phyloP scores from a whole-genome alignment of 805 yeast genomes.

The Zygoascus flipseniorum region DNA sequence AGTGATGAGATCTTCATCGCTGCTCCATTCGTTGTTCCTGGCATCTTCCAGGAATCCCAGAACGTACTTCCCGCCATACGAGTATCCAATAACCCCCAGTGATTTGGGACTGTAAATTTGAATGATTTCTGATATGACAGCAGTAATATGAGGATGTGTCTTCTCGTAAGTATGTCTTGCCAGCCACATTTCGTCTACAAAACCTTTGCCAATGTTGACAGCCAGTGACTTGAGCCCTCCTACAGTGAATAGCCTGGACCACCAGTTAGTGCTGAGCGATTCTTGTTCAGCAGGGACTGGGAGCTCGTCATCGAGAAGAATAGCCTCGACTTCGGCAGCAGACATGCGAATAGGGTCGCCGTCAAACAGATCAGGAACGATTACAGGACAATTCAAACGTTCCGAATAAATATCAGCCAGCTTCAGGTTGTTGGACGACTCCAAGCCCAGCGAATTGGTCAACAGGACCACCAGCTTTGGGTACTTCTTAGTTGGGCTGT shows the following conservation, averaged over 20 bases:
- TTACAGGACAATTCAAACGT: constrained; percentile 21
- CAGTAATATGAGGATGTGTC: constrained; percentile 21
- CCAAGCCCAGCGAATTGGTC: constrained; percentile 27
- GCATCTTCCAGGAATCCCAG: constrained; percentile 21
- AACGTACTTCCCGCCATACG: constrained; percentile 28
- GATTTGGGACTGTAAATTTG: constrained; percentile 22
- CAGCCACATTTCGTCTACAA: constrained; percentile 29
- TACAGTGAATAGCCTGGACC: constrained; percentile 4
- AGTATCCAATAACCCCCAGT: constrained; percentile 26
- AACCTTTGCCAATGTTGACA: constrained; percentile 23
- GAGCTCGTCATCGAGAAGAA: not conserved
- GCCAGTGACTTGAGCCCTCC: constrained; percentile 20
- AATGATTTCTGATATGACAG: constrained; percentile 22
- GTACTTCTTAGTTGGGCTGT: constrained; percentile 7
- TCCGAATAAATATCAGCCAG: constrained; percentile 25
- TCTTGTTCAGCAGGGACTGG: not conserved
- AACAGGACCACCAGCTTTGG: constrained; percentile 17
- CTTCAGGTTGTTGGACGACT: constrained; percentile 21
- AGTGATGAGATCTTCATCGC: constrained; percentile 20
- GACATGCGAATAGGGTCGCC: constrained; percentile 22
- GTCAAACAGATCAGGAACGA: constrained; percentile 29
- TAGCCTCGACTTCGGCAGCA: constrained; percentile 12
- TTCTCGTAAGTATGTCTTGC: constrained; percentile 27
- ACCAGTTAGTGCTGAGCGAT: not conserved
- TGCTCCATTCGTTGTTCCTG: constrained; percentile 17